Conservation (phyloP, 768 basidiomycete species). For the Amanita thiersii region DNA sequence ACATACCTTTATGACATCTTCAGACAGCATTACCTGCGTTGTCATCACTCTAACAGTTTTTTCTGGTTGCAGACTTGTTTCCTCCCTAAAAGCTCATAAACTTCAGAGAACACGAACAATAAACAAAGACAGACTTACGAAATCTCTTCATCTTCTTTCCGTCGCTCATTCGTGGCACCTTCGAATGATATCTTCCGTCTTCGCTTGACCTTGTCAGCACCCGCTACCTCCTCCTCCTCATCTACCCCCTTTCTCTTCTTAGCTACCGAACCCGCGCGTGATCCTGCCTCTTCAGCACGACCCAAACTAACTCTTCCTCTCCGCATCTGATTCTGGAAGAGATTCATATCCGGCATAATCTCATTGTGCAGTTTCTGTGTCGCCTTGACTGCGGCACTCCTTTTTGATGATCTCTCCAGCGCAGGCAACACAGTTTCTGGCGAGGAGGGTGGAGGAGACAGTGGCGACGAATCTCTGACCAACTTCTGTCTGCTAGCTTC, state of each 20-base stretch:
- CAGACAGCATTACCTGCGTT: constrained; percentile 53
- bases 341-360: constrained; percentile 74
- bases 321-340: constrained; percentile 58
- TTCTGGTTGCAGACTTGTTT: background rate
- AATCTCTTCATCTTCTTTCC: constrained; percentile 7
- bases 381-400: constrained; percentile 38
- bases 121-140: constrained; percentile 1
- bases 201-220: constrained; percentile 9
- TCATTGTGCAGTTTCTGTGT: constrained; percentile 47
- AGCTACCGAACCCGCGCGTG: background rate
- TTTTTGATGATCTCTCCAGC: constrained; percentile 16
- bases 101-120: background rate
- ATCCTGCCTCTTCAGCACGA: background rate
- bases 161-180: constrained; percentile 1
- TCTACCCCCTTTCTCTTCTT: constrained; percentile 10
- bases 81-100: no score
- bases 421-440: background rate
- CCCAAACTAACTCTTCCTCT: constrained; percentile 13
- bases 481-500: background rate
- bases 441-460: background rate
- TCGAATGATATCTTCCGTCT: constrained; percentile 11
- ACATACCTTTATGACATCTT: constrained; percentile 54
- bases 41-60: constrained; percentile 49
- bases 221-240: background rate
- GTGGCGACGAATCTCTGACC: constrained; percentile 4